Evolutionary conservation across 129 eudicot species (phyloP), one percentile per base, ranked within the genome.

Genomic region (carrot (Daucus carota)): DNA sequence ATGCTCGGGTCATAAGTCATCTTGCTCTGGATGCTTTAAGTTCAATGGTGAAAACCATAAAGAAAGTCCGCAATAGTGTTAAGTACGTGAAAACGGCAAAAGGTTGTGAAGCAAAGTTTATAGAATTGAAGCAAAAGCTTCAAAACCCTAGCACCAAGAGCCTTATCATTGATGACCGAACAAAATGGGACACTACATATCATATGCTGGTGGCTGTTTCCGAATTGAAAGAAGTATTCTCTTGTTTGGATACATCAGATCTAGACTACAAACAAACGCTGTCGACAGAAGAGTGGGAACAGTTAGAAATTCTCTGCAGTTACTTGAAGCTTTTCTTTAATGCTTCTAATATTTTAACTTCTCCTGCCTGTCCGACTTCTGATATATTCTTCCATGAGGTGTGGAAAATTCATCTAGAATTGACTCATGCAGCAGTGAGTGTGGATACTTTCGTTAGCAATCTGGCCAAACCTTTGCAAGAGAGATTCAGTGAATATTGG

Each of bases 141-240:
- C 91, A 86, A 78, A 96, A 87, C 17, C 96, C 92, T 3, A 87
- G 88, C 73, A 63, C 88, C 43, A 88, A 85, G 85, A 83, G 40
- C 78, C 82, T 94, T 10, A 57, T 79, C 63, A 82, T 89, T 57
- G 99, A 91, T 74, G 89, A 91, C 82, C 84, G 76, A 73, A 83
- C 68, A 1, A 87, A 78, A 42, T 94, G 99, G 99, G 82, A 91
- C 80, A 86, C 93, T 2, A 94, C 99, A 31, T 94, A 86, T 81
- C 81, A 85, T 60, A 94, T 94, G 99, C 70, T 94, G 81, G 75
- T 83, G 43, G 84, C 99, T 79, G 99, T 97, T 5, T 84, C 76
- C 42, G 93, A 91, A 65, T 72, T 91, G n/a, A 91, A 86, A 76
- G 92, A 94, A 86, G 96, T 89, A 6, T 89, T 91, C 73, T 82